phyloP scores from a whole-genome alignment of 352 stramenopile genomes.

The Globisporangium ultimum region DNA sequence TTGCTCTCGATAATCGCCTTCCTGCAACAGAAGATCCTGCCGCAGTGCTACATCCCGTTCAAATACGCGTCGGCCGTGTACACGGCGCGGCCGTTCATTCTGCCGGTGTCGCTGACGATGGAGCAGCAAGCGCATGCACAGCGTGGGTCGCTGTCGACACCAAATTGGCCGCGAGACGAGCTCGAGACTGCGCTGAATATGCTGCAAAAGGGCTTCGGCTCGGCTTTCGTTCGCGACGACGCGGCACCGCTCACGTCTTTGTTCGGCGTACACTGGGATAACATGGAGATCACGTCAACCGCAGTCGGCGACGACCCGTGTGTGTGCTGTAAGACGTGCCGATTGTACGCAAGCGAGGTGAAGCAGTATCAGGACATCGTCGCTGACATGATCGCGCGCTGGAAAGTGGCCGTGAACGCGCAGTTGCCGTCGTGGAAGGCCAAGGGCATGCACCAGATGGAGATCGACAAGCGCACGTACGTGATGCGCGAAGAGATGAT shows the following conservation, averaged over 20 bases:
- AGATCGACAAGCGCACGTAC: conserved; percentile 55
- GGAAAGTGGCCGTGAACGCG: conserved; percentile 32
- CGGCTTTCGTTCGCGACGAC: conserved; percentile 12
- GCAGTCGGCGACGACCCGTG: conserved; percentile 16
- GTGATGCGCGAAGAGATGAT: conserved; percentile 59
- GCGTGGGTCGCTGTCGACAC: background rate
- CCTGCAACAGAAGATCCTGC: conserved; percentile 40
- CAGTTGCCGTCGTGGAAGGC: conserved; percentile 42
- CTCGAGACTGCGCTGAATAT: conserved; percentile 7
- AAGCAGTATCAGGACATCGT: conserved; percentile 43
- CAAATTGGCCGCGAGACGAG: background rate
- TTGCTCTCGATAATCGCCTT: conserved; percentile 53
- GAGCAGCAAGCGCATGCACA: background rate
- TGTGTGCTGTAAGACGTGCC: conserved; percentile 32
- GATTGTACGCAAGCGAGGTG: conserved; percentile 47
- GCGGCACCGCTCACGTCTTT: conserved; percentile 33
- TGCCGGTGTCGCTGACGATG: conserved; percentile 26
- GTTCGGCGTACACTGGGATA: conserved; percentile 66
- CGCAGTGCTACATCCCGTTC: conserved; percentile 60
- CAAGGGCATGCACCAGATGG: conserved; percentile 52
- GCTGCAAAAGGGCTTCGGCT: conserved; percentile 11
- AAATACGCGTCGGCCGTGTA: conserved; percentile 56
- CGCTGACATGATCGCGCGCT: conserved; percentile 34
- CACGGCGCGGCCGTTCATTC: conserved; percentile 44
- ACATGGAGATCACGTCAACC: conserved; percentile 23